Percentiles rank a stretch among this genome's conserved stretches.
These are phyloP conservation scores for Immersiella caudata DNA, from an alignment of 495 filamentous ascomycete genomes.

Conservation along the genomic window DNA sequence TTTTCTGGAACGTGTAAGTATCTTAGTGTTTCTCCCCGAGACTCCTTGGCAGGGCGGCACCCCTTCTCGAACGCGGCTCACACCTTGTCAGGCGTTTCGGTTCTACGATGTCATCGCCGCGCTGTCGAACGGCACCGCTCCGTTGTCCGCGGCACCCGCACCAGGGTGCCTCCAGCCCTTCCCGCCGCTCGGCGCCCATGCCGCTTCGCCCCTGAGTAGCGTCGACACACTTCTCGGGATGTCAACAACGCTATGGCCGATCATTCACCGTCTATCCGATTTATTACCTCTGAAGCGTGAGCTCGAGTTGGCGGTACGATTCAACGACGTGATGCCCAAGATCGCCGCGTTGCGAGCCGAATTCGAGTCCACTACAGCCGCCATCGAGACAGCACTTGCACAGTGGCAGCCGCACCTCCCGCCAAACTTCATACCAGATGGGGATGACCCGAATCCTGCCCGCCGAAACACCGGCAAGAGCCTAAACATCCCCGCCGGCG, in stretches of 20 bases:
- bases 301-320: slow-evolving; percentile 47
- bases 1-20: slow-evolving; percentile 62
- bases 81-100: slow-evolving; percentile 55
- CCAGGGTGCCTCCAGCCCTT: slow-evolving; percentile 47
- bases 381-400: slow-evolving; percentile 58
- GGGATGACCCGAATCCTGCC: not conserved
- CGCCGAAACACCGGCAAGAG: not conserved
- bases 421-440: slow-evolving; percentile 29
- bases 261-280: slow-evolving; percentile 62
- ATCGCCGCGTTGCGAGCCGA: slow-evolving; percentile 57
- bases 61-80: not conserved
- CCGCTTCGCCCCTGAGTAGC: slow-evolving; percentile 48
- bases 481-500: not conserved
- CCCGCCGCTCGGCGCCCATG: slow-evolving; percentile 49
- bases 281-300: slow-evolving; percentile 55
- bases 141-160: slow-evolving; percentile 55
- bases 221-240: slow-evolving; percentile 66
- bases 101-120: slow-evolving; percentile 69
- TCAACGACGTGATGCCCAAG: slow-evolving; percentile 45
- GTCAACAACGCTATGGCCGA: slow-evolving; percentile 63
- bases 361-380: slow-evolving; percentile 55
- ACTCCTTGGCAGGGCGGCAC: too few relatives aligned
- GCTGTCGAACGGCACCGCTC: slow-evolving; percentile 62
- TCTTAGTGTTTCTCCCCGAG: slow-evolving; percentile 1
- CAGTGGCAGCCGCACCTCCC: slow-evolving; percentile 56